Percentiles rank a stretch among this genome's conserved stretches.
Evolutionary conservation across 2,329 filamentous ascomycete genomes (phyloP).

Genomic region (Aspergillus transmontanensis): DNA sequence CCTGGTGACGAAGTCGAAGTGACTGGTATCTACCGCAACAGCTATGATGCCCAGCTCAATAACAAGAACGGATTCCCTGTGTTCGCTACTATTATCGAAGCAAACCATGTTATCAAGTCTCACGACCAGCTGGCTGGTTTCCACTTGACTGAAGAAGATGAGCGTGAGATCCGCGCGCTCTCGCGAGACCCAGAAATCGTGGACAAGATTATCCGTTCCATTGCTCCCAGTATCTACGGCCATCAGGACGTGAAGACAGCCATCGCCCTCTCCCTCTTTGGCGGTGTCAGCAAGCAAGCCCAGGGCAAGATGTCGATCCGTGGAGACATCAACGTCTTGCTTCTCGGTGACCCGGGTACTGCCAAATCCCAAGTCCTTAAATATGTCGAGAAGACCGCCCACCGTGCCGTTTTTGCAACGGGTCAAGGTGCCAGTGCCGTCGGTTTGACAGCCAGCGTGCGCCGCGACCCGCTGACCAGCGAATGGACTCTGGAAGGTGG

Average conservation of each 20-base stretch:
- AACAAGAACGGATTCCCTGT: conserved; percentile 99
- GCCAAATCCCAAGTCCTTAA: conserved; percentile 98
- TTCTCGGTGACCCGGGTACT: conserved; percentile 95
- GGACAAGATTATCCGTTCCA: conserved; percentile 88
- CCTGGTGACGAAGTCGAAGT: conserved; percentile 97
- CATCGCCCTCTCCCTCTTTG: conserved; percentile 89
- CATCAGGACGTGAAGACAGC: conserved; percentile 97
- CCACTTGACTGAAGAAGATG: conserved; percentile 91
- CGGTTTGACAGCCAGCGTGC: conserved; percentile 94
- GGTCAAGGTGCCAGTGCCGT: conserved; percentile 96
- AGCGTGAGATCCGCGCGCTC: conserved; percentile 84
- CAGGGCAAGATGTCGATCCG: conserved; percentile 86
- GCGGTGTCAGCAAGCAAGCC: conserved; percentile 89
- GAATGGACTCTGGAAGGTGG: conserved; percentile 98
- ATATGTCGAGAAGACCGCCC: conserved; percentile 96
- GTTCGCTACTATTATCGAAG: conserved; percentile 95
- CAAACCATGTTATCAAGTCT: conserved; percentile 94
- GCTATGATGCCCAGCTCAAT: conserved; percentile 95
- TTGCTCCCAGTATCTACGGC: conserved; percentile 96
- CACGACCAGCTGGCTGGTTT: conserved; percentile 98
- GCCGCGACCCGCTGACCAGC: conserved; percentile 89
- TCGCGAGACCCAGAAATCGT: conserved; percentile 87
- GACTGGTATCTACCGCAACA: conserved; percentile 96
- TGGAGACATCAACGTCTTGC: conserved; percentile 95
- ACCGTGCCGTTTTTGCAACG: conserved; percentile 94